Percentiles rank a stretch among this genome's conserved stretches.
These are phyloP conservation scores for Elaphomyces granulatus DNA, from an alignment of 495 filamentous ascomycete genomes.

Conservation along the genomic window DNA sequence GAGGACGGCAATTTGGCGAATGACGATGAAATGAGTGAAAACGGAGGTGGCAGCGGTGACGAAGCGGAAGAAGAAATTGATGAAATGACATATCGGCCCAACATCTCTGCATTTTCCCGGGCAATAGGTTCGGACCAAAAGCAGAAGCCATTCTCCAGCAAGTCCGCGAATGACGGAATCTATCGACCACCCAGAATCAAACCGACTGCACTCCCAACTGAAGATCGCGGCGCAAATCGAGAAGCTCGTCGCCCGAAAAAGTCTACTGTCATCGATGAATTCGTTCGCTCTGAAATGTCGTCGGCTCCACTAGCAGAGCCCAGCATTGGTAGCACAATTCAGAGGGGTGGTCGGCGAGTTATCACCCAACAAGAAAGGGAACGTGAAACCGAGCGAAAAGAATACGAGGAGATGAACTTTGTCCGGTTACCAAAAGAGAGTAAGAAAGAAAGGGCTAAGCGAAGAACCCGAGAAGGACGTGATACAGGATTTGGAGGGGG, in stretches of 20 bases:
- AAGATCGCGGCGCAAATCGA: conserved; percentile 43
- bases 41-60: conserved; percentile 25
- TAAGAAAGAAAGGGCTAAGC: conserved; percentile 53
- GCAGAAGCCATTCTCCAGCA: conserved; percentile 1
- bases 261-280: conserved; percentile 73
- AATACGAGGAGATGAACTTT: conserved; percentile 82
- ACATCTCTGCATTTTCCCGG: conserved; percentile 42
- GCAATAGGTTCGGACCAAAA: conserved; percentile 10
- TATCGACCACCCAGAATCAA: conserved; percentile 80
- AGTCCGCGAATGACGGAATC: conserved; percentile 38
- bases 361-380: conserved; percentile 56
- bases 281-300: conserved; percentile 66
- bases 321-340: conserved; percentile 71
- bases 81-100: conserved; percentile 55
- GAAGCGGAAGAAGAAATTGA: conserved; percentile 34
- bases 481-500: conserved; percentile 61
- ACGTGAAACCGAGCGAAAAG: conserved; percentile 53
- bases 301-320: conserved; percentile 62
- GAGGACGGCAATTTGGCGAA: background rate
- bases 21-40: conserved; percentile 11
- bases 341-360: conserved; percentile 51
- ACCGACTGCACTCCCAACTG: conserved; percentile 49
- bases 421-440: conserved; percentile 65
- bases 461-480: conserved; percentile 29
- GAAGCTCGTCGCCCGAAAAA: conserved; percentile 38